phyloP scores from a whole-genome alignment of 345 rosid species.

The Passiflora organensis region DNA sequence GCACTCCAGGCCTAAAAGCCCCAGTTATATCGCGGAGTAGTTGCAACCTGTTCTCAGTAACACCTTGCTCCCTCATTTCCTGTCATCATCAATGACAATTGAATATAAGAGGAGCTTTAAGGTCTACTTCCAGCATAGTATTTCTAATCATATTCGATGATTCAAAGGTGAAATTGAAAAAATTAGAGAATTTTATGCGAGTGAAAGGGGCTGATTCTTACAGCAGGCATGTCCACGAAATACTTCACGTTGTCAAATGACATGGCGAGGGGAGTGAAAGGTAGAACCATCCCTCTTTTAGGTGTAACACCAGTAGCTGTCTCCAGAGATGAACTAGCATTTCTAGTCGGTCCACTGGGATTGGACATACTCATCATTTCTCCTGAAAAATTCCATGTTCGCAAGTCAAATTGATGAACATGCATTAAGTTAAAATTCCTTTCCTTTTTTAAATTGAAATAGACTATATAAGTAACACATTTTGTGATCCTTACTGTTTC shows the following conservation, averaged over 20 bases:
- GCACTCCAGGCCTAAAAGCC: conserved; percentile 84
- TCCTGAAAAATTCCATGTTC: too few species aligned
- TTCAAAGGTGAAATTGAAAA: background rate
- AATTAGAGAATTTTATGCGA: too few species aligned
- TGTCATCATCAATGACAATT: conserved; percentile 19
- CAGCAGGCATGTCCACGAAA: conserved; percentile 79
- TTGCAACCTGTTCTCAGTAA: conserved; percentile 59
- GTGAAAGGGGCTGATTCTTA: conserved; percentile 25
- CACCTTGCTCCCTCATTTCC: conserved; percentile 91
- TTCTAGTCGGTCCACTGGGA: conserved; percentile 18
- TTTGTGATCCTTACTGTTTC: too few species aligned
- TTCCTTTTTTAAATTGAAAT: too few species aligned
- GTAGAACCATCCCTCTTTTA: conserved; percentile 75
- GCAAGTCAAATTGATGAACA: too few species aligned
- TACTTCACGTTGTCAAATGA: conserved; percentile 60
- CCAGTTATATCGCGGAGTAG: conserved; percentile 72
- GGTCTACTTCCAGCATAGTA: background rate
- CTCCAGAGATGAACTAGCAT: conserved; percentile 25
- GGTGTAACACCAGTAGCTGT: conserved; percentile 24
- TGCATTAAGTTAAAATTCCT: too few species aligned
- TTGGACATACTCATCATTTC: conserved; percentile 19
- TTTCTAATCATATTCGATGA: background rate
- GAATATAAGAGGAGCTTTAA: background rate
- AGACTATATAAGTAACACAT: too few species aligned
- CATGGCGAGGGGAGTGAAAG: conserved; percentile 76